Conservation (phyloP, 2,329 filamentous ascomycete species). For the Whalleya microplaca region DNA sequence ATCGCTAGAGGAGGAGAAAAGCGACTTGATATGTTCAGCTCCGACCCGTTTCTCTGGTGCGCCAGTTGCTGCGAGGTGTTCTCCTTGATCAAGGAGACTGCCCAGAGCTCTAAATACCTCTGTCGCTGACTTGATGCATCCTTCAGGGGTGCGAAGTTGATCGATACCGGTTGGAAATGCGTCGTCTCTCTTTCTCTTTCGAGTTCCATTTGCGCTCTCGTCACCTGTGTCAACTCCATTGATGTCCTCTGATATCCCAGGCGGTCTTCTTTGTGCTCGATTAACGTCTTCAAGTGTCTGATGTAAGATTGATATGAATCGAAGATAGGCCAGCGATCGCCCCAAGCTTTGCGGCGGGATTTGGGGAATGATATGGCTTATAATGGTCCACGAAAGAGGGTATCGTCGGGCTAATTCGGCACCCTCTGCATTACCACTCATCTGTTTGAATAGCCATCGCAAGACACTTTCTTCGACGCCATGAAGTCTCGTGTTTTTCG, state of each 20-base stretch:
- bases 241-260: constrained; percentile 4
- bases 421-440: constrained; percentile 51
- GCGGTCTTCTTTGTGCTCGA: constrained; percentile 29
- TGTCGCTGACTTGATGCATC: constrained; percentile 52
- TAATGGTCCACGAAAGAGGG: constrained; percentile 63
- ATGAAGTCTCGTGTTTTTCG: constrained; percentile 48
- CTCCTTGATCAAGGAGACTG: constrained; percentile 51
- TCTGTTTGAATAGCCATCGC: constrained; percentile 66
- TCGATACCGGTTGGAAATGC: constrained; percentile 44
- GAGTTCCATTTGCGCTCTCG: constrained; percentile 34
- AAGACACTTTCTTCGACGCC: constrained; percentile 62
- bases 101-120: constrained; percentile 52
- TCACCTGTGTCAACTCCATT: constrained; percentile 23
- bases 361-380: constrained; percentile 63
- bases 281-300: constrained; percentile 65
- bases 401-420: constrained; percentile 59
- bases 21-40: constrained; percentile 60
- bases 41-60: constrained; percentile 53
- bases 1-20: constrained; percentile 54
- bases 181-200: constrained; percentile 48
- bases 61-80: constrained; percentile 36
- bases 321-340: constrained; percentile 70
- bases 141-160: constrained; percentile 43
- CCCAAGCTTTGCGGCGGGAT: constrained; percentile 72
- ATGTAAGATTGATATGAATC: constrained; percentile 69